phyloP scores from a whole-genome alignment of 495 filamentous ascomycete genomes.

The Melanomma pulvis-pyrius region DNA sequence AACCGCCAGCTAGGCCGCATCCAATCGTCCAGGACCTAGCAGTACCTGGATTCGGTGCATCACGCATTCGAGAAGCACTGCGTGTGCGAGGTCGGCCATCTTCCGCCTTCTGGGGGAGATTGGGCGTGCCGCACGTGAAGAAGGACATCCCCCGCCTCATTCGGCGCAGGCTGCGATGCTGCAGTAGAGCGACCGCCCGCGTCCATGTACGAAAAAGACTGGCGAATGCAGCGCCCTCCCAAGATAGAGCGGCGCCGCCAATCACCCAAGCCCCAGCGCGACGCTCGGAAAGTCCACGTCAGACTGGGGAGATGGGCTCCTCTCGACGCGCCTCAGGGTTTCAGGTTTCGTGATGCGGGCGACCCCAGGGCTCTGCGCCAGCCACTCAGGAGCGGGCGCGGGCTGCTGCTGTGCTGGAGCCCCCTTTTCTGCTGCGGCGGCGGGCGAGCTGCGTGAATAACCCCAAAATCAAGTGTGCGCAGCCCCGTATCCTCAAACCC shows the following conservation, averaged over 20 bases:
- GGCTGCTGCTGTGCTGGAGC: background rate
- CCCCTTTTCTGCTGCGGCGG: background rate
- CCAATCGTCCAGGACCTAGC: background rate
- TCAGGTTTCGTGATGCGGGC: conserved; percentile 15
- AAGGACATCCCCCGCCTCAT: too few species aligned
- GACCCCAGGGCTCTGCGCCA: background rate
- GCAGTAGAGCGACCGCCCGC: background rate
- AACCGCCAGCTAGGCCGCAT: background rate
- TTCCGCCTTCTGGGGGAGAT: too few species aligned
- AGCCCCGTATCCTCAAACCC: background rate
- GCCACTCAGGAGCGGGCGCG: conserved; percentile 9
- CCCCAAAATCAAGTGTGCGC: background rate
- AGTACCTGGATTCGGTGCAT: background rate
- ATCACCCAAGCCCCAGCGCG: background rate
- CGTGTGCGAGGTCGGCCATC: too few species aligned
- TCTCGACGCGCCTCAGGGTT: conserved; percentile 15
- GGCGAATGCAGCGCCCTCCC: conserved; percentile 9
- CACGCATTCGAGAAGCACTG: background rate
- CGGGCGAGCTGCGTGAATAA: background rate
- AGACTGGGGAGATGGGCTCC: conserved; percentile 4
- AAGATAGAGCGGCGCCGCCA: conserved; percentile 18
- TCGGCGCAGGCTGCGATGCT: background rate
- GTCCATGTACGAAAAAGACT: background rate
- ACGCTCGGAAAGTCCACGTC: conserved; percentile 21
- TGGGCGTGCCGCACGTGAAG: too few species aligned